A percentile compares a stretch with the other conserved stretches of the same genome.
Evolutionary conservation across 768 basidiomycete species (phyloP).

Genomic region (Mycena leptocephala): DNA sequence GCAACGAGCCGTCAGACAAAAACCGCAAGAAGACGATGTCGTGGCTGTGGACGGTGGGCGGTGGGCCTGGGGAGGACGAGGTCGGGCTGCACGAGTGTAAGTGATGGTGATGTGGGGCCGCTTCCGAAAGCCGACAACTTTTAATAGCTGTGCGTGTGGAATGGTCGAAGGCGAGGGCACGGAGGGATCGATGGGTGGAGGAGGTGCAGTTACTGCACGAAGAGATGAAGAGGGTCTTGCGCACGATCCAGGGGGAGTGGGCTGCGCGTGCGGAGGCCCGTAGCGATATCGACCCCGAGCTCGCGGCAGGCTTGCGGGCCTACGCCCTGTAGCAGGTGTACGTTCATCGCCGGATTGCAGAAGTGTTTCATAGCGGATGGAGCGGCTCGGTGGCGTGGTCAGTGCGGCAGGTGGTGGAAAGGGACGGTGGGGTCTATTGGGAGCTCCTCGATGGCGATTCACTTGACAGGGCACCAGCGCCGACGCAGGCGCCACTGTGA

Average conservation of each 20-base stretch:
- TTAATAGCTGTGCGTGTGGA: not conserved
- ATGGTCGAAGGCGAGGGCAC: not conserved
- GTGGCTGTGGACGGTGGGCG: constrained; percentile 1
- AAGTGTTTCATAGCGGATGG: not conserved
- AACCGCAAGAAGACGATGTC: no score
- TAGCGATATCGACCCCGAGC: not conserved
- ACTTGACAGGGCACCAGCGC: no score
- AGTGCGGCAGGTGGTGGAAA: not conserved
- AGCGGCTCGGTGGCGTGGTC: not conserved
- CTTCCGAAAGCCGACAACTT: no score
- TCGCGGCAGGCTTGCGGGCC: not conserved
- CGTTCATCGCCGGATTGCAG: not conserved
- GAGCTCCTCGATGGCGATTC: not conserved
- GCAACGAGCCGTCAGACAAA: no score
- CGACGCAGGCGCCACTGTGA: no score
- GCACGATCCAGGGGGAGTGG: not conserved
- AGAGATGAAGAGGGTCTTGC: constrained; percentile 5
- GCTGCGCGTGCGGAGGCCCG: not conserved
- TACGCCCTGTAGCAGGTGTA: constrained; percentile 4
- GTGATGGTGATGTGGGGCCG: no score
- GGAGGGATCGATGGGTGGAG: not conserved
- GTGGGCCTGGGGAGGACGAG: not conserved
- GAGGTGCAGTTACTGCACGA: not conserved
- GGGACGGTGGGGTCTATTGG: not conserved
- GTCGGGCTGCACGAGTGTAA: constrained; percentile 19